Base-by-base conservation (phyloP, 2,329 filamentous ascomycete species). In the Apiospora phragmitis region DNA sequence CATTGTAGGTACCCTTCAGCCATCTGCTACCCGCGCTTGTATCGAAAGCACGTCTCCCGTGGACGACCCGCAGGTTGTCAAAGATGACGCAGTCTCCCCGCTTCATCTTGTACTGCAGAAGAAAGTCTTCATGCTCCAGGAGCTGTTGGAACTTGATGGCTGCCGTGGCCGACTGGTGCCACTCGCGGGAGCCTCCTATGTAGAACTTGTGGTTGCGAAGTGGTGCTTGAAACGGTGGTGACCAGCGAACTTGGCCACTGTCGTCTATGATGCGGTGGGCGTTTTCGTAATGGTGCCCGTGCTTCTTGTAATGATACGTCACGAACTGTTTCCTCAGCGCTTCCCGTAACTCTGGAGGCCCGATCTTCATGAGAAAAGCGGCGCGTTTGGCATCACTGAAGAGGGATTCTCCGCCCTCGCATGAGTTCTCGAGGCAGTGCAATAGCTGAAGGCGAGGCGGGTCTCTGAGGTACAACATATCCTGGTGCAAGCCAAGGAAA, bases 31-130 rank as follows among this genome's bases (percentile, higher is more conserved):
- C 93, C 8, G 86, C 85, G 0, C 82, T 82, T 0, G 85, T 81
- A 78, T 95, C 90, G 80, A 98, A 98, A 41, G 90, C 89, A 21
- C 85, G 87, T 4, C 96, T 86, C 0, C 94, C 95, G 83, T 98
- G 96, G 78, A 97, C 81, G n/a, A 97, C 86, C 24, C 95, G 87
- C 71, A 90, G 83, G 78, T 98, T 98, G 79, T 97, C 92, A 78
- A 99, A 98, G n/a, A 99, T 87, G 16, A 95, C 94, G 78, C 94
- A 97, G 77, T 97, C 93, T 3, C 95, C 96, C 4, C 93, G 90
- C 69, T 90, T 84, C 80, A 98, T 84, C 80, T 92, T 92, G 71
- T 92, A 85, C 83, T 95, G 87, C 77, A 91, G 92, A 69, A 94
- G 81, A 71, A 88, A 88, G 4, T 83, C 78, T 0, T 86, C 81